Conservation (phyloP, 495 filamentous ascomycete genomes). For the Cladorrhinum samala region DNA sequence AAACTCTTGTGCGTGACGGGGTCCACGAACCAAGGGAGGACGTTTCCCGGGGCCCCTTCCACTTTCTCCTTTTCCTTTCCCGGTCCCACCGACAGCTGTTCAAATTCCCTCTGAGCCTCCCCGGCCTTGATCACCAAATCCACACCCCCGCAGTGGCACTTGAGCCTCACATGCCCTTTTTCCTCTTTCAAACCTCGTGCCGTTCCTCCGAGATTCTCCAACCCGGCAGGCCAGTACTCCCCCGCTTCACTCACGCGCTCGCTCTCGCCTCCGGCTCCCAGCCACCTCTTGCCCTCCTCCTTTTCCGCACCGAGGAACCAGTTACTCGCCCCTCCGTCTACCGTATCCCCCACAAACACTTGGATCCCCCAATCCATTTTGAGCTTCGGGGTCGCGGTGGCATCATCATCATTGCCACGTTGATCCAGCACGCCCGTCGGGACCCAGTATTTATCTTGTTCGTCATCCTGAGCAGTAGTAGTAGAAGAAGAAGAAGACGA, state of each 20-base stretch:
- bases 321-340: constrained; percentile 37
- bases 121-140: constrained; percentile 25
- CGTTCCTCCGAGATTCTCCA: too few relatives aligned
- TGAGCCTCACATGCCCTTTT: constrained; percentile 31
- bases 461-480: too few relatives aligned
- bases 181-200: background rate
- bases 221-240: background rate
- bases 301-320: constrained; percentile 29
- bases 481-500: too few relatives aligned
- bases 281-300: constrained; percentile 15
- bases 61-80: background rate
- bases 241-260: constrained; percentile 22
- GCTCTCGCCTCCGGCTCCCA: constrained; percentile 12
- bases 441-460: background rate
- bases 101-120: constrained; percentile 22
- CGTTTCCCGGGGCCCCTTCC: too few relatives aligned
- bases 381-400: constrained; percentile 1
- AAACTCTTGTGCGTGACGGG: constrained; percentile 35
- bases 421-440: constrained; percentile 33
- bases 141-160: constrained; percentile 48
- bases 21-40: constrained; percentile 37
- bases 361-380: constrained; percentile 35
- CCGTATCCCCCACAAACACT: constrained; percentile 38
- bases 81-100: background rate
- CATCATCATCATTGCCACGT: too few relatives aligned